Conservation (phyloP, 2,329 filamentous ascomycete genomes). For the Botryosphaeria dothidea region DNA sequence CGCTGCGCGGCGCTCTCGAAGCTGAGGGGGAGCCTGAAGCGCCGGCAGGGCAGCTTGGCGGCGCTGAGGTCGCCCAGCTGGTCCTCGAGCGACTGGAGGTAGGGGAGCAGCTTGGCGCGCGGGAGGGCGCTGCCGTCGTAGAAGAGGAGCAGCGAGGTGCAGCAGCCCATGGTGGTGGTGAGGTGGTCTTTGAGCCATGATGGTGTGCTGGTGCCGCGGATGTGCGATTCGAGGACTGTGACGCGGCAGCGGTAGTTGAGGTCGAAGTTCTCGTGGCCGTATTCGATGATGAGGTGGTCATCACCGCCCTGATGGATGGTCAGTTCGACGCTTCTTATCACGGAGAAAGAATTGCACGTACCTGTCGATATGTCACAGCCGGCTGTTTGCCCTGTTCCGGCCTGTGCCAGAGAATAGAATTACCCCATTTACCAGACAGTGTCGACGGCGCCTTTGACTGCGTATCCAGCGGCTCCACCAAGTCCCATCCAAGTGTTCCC, state of each 20-base stretch:
- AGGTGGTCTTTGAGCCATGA: conserved; percentile 42
- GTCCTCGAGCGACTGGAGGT: conserved; percentile 43
- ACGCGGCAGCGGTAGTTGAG: conserved; percentile 59
- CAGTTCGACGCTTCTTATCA: conserved; percentile 32
- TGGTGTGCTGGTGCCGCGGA: conserved; percentile 34
- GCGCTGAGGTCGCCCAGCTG: conserved; percentile 43
- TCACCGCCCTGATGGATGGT: conserved; percentile 28
- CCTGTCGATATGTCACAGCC: conserved; percentile 28
- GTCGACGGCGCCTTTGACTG: conserved; percentile 12
- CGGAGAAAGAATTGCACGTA: background rate
- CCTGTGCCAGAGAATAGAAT: conserved; percentile 33
- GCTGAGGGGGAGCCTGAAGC: conserved; percentile 45
- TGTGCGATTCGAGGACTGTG: conserved; percentile 51
- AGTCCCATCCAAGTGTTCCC: background rate
- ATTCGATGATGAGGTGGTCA: conserved; percentile 59
- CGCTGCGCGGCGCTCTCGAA: conserved; percentile 46
- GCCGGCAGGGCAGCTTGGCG: conserved; percentile 44
- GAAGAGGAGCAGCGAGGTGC: conserved; percentile 44
- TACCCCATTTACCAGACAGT: conserved; percentile 18
- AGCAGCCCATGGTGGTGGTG: conserved; percentile 55
- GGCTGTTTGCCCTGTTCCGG: conserved; percentile 26
- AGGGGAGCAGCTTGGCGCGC: conserved; percentile 36
- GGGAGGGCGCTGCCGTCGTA: conserved; percentile 42
- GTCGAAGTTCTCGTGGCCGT: conserved; percentile 57
- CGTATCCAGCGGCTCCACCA: conserved; percentile 5